Percentiles rank a stretch among this genome's conserved stretches.
These are phyloP conservation scores for Neopestalotiopsis sp. DNA, from an alignment of 2,329 filamentous ascomycete species.

Conservation along the genomic window DNA sequence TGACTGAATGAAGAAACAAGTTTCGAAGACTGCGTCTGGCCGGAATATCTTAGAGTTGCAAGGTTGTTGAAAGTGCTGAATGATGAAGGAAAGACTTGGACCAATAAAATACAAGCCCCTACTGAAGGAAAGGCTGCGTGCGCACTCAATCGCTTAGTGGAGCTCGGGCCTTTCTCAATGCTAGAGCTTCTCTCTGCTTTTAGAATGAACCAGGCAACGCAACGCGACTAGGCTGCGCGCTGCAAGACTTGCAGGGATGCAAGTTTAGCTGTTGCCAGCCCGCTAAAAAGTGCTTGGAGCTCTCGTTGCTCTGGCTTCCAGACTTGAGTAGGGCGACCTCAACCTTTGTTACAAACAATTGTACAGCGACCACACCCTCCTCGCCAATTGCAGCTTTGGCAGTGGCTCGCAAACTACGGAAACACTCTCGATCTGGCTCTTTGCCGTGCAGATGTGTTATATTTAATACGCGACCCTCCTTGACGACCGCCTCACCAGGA, in stretches of 20 bases:
- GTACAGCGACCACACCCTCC: not conserved
- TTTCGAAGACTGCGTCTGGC: not conserved
- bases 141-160: not conserved
- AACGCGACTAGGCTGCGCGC: conserved; percentile 8
- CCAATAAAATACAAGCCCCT: not conserved
- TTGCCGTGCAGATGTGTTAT: conserved; percentile 30
- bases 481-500: conserved; percentile 29
- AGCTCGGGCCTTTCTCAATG: conserved; percentile 7
- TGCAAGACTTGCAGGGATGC: not conserved
- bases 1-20: not conserved
- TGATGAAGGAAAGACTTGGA: not conserved
- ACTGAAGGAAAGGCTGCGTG: conserved; percentile 6
- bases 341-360: conserved; percentile 1
- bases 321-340: conserved; percentile 5
- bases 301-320: not conserved
- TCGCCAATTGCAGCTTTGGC: not conserved
- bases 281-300: conserved; percentile 9
- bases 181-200: not conserved
- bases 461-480: conserved; percentile 23
- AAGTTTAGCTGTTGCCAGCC: not conserved
- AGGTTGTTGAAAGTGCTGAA: not conserved
- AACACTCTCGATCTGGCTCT: conserved; percentile 23
- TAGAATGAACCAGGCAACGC: not conserved
- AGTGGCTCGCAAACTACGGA: not conserved
- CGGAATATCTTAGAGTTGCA: not conserved